Percentiles rank a stretch among this genome's conserved stretches.
Conservation (phyloP, 805 yeast genomes). For the Candida krabiensis region DNA sequence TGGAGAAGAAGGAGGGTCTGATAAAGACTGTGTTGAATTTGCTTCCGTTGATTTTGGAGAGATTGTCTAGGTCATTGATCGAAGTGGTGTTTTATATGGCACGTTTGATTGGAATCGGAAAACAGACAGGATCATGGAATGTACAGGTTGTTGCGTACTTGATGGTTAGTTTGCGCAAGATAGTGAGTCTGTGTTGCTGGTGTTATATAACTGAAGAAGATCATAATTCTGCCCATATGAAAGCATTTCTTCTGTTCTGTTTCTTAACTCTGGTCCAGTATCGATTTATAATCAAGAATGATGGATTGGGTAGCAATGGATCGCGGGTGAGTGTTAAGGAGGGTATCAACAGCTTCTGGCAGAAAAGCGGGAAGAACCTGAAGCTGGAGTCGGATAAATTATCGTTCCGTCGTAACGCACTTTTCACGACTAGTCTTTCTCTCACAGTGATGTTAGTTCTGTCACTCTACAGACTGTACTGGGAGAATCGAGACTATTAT, state of each 20-base stretch:
- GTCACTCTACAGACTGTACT: slow-evolving; percentile 21
- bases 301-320: slow-evolving; percentile 1
- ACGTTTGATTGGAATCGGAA: slow-evolving; percentile 2
- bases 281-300: slow-evolving; percentile 26
- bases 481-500: slow-evolving; percentile 14
- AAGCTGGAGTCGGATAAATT: slow-evolving; percentile 21
- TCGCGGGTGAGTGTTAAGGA: slow-evolving; percentile 10
- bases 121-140: slow-evolving; percentile 3
- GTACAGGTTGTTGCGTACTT: slow-evolving; percentile 24
- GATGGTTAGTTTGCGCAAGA: slow-evolving; percentile 28
- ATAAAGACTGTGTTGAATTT: slow-evolving; percentile 18
- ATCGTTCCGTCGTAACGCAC: slow-evolving; percentile 18
- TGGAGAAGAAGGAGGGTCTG: slow-evolving; percentile 16
- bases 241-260: slow-evolving; percentile 27
- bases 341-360: slow-evolving; percentile 21
- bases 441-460: slow-evolving; percentile 11
- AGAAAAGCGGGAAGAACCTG: slow-evolving; percentile 15
- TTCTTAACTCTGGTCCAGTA: slow-evolving; percentile 26
- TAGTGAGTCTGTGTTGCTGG: slow-evolving; percentile 28
- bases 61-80: slow-evolving; percentile 16
- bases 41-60: slow-evolving; percentile 26
- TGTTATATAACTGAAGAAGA: slow-evolving; percentile 30
- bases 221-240: slow-evolving; percentile 27
- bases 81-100: slow-evolving; percentile 5
- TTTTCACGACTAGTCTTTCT: slow-evolving; percentile 10